Evolutionary conservation across 164 flowering plant species (phyloP).

Genomic region (Litsea cubeba): DNA sequence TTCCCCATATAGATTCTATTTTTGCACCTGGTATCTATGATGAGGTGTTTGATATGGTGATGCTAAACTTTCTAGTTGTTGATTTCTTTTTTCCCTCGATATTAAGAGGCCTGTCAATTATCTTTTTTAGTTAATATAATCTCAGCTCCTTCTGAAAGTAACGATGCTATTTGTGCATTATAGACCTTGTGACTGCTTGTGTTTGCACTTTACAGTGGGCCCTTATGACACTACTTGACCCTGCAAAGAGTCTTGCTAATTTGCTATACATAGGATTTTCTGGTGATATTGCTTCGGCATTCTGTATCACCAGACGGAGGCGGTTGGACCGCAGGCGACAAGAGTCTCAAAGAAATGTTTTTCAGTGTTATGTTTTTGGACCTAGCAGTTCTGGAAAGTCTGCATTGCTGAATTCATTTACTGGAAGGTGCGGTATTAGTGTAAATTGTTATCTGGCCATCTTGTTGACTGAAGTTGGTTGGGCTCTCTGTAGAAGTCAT

Average conservation of each 20-base stretch:
- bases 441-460: background rate
- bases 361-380: conserved; percentile 95
- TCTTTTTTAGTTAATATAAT: background rate
- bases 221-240: conserved; percentile 84
- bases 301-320: conserved; percentile 70
- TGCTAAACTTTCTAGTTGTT: too few relatives aligned
- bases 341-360: conserved; percentile 80
- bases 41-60: too few relatives aligned
- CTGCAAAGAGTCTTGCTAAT: conserved; percentile 59
- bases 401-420: conserved; percentile 65
- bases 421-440: conserved; percentile 56
- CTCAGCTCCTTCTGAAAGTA: too few relatives aligned
- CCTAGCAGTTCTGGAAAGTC: conserved; percentile 87
- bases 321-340: conserved; percentile 73
- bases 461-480: too few relatives aligned
- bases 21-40: background rate
- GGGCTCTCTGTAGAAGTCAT: too few relatives aligned
- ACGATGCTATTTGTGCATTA: background rate
- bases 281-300: conserved; percentile 68
- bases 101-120: background rate
- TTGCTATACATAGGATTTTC: conserved; percentile 78
- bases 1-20: too few relatives aligned
- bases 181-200: background rate
- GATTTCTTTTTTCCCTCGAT: background rate
- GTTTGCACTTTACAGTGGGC: conserved; percentile 97